A percentile compares a stretch with the other conserved stretches of the same genome.
These are phyloP conservation scores for Penicillium crustosum DNA, from an alignment of 2,329 filamentous ascomycete genomes.

Conservation along the genomic window DNA sequence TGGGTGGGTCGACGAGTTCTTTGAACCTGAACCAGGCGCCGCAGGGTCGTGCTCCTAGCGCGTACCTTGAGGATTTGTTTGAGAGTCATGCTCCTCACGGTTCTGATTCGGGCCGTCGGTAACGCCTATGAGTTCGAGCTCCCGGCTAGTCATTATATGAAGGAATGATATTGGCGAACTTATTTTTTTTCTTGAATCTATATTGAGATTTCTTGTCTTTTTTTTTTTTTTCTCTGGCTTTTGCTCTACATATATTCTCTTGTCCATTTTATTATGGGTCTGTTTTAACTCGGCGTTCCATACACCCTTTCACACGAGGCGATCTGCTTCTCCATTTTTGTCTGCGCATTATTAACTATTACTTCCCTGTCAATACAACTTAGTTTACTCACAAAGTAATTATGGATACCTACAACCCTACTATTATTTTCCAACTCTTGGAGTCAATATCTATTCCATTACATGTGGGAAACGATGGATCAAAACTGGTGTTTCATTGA, in stretches of 20 bases:
- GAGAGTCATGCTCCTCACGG: constrained; percentile 60
- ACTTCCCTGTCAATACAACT: background rate
- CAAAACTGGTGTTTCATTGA: too few species aligned
- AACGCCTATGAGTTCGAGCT: background rate
- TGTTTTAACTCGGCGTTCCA: background rate
- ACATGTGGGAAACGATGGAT: background rate
- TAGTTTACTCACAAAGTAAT: background rate
- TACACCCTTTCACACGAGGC: background rate
- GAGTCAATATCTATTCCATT: background rate
- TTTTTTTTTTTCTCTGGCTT: background rate
- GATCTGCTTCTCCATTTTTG: background rate
- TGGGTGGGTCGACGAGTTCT: constrained; percentile 55
- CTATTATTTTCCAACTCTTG: background rate
- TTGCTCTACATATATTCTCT: background rate
- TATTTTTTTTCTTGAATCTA: background rate
- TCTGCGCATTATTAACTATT: background rate
- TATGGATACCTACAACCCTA: background rate
- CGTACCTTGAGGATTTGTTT: constrained; percentile 86
- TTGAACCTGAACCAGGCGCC: constrained; percentile 64
- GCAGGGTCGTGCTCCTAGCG: constrained; percentile 76
- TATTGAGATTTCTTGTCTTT: background rate
- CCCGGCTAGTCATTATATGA: background rate
- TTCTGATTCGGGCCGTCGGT: constrained; percentile 16
- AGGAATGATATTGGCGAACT: background rate
- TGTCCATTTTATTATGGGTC: background rate